Base-by-base conservation (phyloP, 148 eudicot genomes). In the Camellia lanceoleosa region DNA sequence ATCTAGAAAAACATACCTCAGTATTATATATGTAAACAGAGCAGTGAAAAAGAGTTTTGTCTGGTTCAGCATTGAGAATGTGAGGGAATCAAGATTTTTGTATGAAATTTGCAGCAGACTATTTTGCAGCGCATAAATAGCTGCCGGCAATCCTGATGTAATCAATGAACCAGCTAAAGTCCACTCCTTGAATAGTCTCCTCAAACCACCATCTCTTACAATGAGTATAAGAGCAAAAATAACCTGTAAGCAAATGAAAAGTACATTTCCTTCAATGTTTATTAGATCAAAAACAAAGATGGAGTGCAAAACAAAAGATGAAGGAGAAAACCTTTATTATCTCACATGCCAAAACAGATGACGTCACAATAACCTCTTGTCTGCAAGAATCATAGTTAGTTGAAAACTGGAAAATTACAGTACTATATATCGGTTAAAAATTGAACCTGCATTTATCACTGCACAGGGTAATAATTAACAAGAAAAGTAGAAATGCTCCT, bases 41-140 rank as follows among this genome's bases (percentile, higher is more conserved):
- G 99, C 99, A 55, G 99, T 93, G 84, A 93, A 93, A 54, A 96
- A 73, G 64, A 96, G 87, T 77, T 93, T 96, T 60, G 98, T 96
- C 92, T 96, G 99, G 75, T 96, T 96, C 91, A 96, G 86, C 80
- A 96, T 96, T 73, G 97, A 91, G 79, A 96, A 96, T 49, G 99
- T 96, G 83, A 96, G 95, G 4, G 98, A 93, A 84, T 93, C 99
- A 46, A 96, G 95, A 85, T 93, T 96, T 86, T 74, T 90, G 84
- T 96, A 96, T n/a, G 99, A 89, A 70, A 96, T 96, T 90, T 96
- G 99, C 83, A 93, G 88, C 87, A 96, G 87, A 80, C 98, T 96
- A 82, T 93, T 96, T 80, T 96, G 99, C 59, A 93, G 78, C 16
- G 99, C 99, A 81, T 96, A 96, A 61, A 94, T 93, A 52, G 97